These are phyloP conservation scores for Ehretia macrophylla DNA, from an alignment of 257 asterid species.

Conservation along the genomic window DNA sequence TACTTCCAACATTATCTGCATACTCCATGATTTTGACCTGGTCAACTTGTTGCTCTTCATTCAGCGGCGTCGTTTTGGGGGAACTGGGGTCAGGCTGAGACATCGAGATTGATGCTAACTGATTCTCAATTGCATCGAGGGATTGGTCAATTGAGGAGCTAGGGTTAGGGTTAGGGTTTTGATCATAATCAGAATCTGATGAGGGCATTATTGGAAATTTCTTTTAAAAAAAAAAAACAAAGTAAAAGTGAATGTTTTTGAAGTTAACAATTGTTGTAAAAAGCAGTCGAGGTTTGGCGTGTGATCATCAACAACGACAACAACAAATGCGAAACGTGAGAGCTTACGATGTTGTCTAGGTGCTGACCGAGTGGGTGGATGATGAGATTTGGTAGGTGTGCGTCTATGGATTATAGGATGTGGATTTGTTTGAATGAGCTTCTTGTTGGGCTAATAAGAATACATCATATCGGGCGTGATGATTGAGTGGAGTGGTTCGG, in stretches of 20 bases:
- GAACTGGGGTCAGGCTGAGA: conserved; percentile 19
- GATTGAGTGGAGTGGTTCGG: no score
- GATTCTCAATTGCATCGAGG: conserved; percentile 90
- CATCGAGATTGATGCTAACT: conserved; percentile 81
- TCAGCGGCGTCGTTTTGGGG: not conserved
- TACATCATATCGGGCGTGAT: no score
- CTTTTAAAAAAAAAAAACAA: not conserved
- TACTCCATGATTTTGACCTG: conserved; percentile 1
- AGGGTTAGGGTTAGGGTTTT: conserved; percentile 37
- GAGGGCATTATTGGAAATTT: conserved; percentile 11
- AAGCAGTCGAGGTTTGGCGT: no score
- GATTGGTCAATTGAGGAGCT: conserved; percentile 68
- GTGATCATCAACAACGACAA: no score
- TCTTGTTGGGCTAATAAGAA: no score
- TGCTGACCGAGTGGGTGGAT: no score
- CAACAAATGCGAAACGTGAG: not conserved
- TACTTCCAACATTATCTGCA: conserved; percentile 19
- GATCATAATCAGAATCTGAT: conserved; percentile 13
- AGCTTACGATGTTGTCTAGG: not conserved
- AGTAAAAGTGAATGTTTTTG: not conserved
- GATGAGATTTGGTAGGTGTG: no score
- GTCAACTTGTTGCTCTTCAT: not conserved
- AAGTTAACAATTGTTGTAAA: not conserved
- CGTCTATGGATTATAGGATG: no score
- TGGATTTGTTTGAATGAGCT: no score